phyloP scores from a whole-genome alignment of 208 protist species.

The Crithidia bombi region DNA sequence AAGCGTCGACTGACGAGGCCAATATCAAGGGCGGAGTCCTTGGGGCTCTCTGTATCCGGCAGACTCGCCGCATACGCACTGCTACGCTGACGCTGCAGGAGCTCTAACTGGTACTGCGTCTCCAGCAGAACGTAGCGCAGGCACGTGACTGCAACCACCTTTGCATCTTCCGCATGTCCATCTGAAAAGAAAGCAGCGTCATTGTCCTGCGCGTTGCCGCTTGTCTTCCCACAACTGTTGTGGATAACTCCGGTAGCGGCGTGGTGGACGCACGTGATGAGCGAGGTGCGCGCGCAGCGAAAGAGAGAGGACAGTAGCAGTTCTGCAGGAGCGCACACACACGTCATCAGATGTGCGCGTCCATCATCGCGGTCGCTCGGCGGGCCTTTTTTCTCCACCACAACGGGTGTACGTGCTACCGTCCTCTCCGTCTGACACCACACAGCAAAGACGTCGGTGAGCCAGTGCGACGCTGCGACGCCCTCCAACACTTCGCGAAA shows the following conservation, averaged over 20 bases:
- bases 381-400: not conserved
- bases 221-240: not conserved
- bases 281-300: not conserved
- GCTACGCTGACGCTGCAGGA: not conserved
- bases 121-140: constrained; percentile 3
- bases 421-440: not conserved
- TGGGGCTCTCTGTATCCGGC: not conserved
- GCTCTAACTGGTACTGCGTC: not conserved
- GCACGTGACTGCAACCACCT: not conserved
- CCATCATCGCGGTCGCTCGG: not conserved
- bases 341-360: no score
- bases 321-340: not conserved
- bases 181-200: no score
- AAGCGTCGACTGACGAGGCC: not conserved
- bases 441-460: not conserved
- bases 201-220: not conserved
- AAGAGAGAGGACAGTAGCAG: constrained; percentile 1
- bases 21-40: not conserved
- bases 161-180: not conserved
- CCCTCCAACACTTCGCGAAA: not conserved
- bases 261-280: not conserved
- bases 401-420: no score
- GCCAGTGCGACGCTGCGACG: not conserved
- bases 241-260: not conserved
- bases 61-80: no score